A percentile compares a stretch with the other conserved stretches of the same genome.
These are phyloP conservation scores for Nakazawaea ernobii DNA, from an alignment of 805 yeast species.

Conservation along the genomic window DNA sequence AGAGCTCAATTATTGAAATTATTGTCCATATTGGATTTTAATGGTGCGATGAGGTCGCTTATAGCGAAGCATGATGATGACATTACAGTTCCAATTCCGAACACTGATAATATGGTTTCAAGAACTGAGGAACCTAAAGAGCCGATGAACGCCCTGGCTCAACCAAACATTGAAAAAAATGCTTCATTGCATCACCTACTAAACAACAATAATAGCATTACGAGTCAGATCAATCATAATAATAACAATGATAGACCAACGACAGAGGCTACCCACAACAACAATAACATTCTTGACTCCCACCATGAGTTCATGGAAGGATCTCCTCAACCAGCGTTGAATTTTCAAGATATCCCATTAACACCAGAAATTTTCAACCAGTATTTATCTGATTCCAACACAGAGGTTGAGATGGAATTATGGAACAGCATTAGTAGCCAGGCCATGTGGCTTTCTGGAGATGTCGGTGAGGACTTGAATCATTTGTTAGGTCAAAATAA, in stretches of 20 bases:
- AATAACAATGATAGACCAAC: constrained; percentile 1
- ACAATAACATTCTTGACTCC: constrained; percentile 3
- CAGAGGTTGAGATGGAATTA: constrained; percentile 43
- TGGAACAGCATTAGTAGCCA: constrained; percentile 79
- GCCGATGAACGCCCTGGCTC: neutral
- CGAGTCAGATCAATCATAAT: neutral
- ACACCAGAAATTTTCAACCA: constrained; percentile 11
- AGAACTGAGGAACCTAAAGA: neutral
- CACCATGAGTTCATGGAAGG: neutral
- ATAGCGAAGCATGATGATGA: constrained; percentile 54
- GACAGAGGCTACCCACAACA: too few relatives aligned
- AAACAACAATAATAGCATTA: neutral
- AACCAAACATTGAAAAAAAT: neutral
- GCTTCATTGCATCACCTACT: neutral
- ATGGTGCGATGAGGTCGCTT: constrained; percentile 54
- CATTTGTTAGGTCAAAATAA: neutral
- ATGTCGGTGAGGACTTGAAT: constrained; percentile 31
- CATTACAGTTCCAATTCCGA: constrained; percentile 20
- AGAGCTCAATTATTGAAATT: constrained; percentile 65
- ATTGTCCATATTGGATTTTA: constrained; percentile 61
- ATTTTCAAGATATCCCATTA: constrained; percentile 3
- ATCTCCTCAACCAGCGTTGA: constrained; percentile 1
- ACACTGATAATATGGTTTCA: constrained; percentile 11
- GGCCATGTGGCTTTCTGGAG: constrained; percentile 64
- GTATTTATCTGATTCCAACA: constrained; percentile 11